These are phyloP conservation scores for Kwoniella botswanensis DNA, from an alignment of 768 basidiomycete genomes.

Conservation along the genomic window DNA sequence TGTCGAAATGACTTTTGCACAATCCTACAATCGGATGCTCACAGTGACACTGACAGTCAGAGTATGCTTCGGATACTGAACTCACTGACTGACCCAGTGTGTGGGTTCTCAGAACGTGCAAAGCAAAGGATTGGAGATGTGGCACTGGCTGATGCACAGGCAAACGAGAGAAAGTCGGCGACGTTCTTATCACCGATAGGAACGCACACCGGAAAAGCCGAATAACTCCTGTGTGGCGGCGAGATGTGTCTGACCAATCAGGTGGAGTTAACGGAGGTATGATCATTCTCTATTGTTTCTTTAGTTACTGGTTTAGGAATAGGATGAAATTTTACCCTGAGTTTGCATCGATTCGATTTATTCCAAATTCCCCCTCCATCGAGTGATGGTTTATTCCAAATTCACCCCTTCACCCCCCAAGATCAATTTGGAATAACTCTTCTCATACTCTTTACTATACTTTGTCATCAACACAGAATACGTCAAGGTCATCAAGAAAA, in stretches of 20 bases:
- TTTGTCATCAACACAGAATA: slow-evolving; percentile 1
- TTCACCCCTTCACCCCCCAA: slow-evolving; percentile 13
- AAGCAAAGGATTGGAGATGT: not conserved
- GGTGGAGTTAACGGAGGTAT: not conserved
- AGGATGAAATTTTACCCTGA: slow-evolving; percentile 1
- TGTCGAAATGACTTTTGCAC: not conserved
- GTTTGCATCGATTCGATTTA: not conserved
- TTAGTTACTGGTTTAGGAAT: not conserved
- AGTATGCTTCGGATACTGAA: not conserved
- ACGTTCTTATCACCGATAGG: not conserved
- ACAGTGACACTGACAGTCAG: not conserved
- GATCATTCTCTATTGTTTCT: not conserved
- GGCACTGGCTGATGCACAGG: not conserved
- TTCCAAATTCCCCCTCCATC: slow-evolving; percentile 11
- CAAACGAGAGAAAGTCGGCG: not conserved
- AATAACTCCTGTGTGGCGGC: not conserved
- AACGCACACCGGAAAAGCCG: not conserved
- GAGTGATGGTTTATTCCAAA: slow-evolving; percentile 20
- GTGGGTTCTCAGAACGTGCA: not conserved
- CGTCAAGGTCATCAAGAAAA: not conserved
- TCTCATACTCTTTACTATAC: not conserved
- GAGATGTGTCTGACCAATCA: not conserved
- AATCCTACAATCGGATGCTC: not conserved
- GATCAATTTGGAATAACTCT: slow-evolving; percentile 3
- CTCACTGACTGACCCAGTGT: not conserved